Conservation (phyloP, 129 eudicot genomes). For the Flaveria brownii region DNA sequence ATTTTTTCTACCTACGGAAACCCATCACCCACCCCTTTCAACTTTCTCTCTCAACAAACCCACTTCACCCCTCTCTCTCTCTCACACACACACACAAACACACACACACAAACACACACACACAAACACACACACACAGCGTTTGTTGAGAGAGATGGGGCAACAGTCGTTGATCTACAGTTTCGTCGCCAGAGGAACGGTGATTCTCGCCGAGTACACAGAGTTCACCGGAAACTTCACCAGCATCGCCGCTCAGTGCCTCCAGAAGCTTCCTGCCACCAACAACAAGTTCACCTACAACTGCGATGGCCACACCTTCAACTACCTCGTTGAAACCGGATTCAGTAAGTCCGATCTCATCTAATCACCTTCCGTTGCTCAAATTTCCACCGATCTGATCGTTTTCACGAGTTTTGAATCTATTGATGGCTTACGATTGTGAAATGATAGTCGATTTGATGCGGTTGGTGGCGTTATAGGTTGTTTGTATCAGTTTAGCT, state of each 20-base stretch:
- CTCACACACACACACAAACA: slow-evolving; percentile 7
- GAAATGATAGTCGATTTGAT: slow-evolving; percentile 22
- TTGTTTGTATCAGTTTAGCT: neutral
- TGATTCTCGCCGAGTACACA: slow-evolving; percentile 54
- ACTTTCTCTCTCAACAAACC: slow-evolving; percentile 33
- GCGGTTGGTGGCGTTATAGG: neutral
- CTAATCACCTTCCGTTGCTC: neutral
- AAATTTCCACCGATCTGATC: slow-evolving; percentile 13
- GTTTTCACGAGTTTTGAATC: neutral
- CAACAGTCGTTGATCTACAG: slow-evolving; percentile 56
- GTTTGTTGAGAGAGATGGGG: slow-evolving; percentile 34
- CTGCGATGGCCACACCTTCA: slow-evolving; percentile 63
- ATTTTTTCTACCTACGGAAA: slow-evolving; percentile 5
- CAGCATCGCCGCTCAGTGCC: slow-evolving; percentile 55
- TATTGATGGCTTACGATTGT: neutral
- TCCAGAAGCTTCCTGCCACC: slow-evolving; percentile 60
- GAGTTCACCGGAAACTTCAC: slow-evolving; percentile 61
- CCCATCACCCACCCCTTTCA: slow-evolving; percentile 20
- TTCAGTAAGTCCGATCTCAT: slow-evolving; percentile 51
- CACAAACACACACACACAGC: neutral
- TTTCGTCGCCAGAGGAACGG: slow-evolving; percentile 60
- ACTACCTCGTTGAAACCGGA: slow-evolving; percentile 57
- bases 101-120: neutral
- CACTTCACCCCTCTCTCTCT: neutral
- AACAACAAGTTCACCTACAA: slow-evolving; percentile 57